phyloP scores from a whole-genome alignment of 164 flowering plant species.

The Aristolochia contorta region DNA sequence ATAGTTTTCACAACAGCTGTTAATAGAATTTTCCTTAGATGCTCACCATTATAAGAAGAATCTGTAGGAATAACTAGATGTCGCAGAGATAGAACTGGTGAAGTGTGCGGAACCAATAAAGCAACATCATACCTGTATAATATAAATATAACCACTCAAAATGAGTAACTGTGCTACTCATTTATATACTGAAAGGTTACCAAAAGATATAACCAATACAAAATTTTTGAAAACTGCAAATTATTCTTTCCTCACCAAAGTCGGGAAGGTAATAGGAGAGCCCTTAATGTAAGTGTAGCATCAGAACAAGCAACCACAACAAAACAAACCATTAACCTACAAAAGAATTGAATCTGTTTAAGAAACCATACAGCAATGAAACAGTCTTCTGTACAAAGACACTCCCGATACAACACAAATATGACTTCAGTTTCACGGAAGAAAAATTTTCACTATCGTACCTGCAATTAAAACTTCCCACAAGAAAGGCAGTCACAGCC shows the following conservation, averaged over 20 bases:
- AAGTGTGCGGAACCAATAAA: conserved; percentile 45
- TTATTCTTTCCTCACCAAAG: conserved; percentile 45
- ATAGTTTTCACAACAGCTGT: too few species aligned
- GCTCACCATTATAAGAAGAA: conserved; percentile 32
- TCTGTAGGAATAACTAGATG: conserved; percentile 51
- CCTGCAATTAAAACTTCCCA: conserved; percentile 56
- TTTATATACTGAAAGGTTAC: neutral
- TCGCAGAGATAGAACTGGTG: conserved; percentile 79
- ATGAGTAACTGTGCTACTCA: neutral
- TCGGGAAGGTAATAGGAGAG: conserved; percentile 70
- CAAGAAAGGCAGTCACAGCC: conserved; percentile 91
- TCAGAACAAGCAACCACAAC: conserved; percentile 87
- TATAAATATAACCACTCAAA: neutral
- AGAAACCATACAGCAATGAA: neutral
- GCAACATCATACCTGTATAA: conserved; percentile 92
- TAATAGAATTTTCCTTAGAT: neutral
- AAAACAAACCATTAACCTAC: conserved; percentile 79
- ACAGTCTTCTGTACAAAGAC: neutral
- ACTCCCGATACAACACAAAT: neutral
- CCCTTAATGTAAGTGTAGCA: conserved; percentile 75
- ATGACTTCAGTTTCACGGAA: neutral
- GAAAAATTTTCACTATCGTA: conserved; percentile 12
- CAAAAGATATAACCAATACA: neutral
- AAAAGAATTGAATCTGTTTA: neutral
- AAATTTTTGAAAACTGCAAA: neutral